Evolutionary conservation across 1,284 basidiomycete species (phyloP).

Genomic region (Marasmius sp.): DNA sequence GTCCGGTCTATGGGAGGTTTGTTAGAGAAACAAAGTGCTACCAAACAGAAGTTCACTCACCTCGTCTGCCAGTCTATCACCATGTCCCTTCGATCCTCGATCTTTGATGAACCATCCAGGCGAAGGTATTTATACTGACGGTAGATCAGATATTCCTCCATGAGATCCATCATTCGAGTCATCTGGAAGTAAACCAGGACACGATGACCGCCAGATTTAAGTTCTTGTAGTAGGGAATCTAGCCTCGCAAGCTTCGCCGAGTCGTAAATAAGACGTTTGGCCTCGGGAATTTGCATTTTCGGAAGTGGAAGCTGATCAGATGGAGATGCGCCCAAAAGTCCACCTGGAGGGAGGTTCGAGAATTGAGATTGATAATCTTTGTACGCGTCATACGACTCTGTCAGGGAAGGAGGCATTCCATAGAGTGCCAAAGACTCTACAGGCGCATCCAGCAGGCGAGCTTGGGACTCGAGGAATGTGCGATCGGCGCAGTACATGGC

Average conservation of each 20-base stretch:
- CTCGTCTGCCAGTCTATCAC: constrained; percentile 99
- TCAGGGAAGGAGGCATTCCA: constrained; percentile 75
- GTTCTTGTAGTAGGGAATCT: constrained; percentile 86
- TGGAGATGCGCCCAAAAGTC: constrained; percentile 72
- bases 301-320: constrained; percentile 79
- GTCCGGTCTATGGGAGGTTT: constrained; percentile 64
- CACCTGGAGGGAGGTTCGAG: constrained; percentile 66
- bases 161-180: constrained; percentile 99
- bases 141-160: constrained; percentile 98
- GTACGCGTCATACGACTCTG: constrained; percentile 62
- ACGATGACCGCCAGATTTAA: constrained; percentile 92
- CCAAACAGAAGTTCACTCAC: constrained; percentile 42
- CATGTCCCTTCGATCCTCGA: constrained; percentile 98
- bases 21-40: constrained; percentile 3
- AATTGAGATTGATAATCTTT: constrained; percentile 49
- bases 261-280: constrained; percentile 95
- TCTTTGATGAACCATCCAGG: constrained; percentile 92
- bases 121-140: constrained; percentile 98
- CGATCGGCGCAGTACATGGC: constrained; percentile 75
- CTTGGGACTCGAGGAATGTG: constrained; percentile 76
- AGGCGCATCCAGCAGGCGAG: constrained; percentile 61
- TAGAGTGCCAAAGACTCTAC: constrained; percentile 79
- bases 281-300: constrained; percentile 92
- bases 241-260: constrained; percentile 95
- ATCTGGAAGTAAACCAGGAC: constrained; percentile 99